A percentile compares a stretch with the other conserved stretches of the same genome.
These are phyloP conservation scores for Pseudogymnoascus sp. DNA, from an alignment of 2,329 filamentous ascomycete genomes.

Conservation along the genomic window DNA sequence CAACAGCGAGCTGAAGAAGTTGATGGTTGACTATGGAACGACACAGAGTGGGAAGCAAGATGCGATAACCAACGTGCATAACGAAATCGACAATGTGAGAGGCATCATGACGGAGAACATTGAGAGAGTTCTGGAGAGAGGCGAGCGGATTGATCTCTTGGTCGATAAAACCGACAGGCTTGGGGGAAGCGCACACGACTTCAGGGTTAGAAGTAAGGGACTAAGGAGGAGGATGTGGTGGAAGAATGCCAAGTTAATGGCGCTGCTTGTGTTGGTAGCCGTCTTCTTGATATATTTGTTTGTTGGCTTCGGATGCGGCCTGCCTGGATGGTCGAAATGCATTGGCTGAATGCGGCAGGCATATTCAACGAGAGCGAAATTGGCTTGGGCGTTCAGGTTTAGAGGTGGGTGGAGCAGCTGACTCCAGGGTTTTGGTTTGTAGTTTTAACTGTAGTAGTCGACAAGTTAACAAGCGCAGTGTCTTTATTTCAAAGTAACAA, in stretches of 20 bases:
- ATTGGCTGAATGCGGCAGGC: conserved; percentile 15
- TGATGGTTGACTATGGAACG: conserved; percentile 81
- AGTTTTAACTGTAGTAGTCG: conserved; percentile 2
- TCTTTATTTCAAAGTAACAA: neutral
- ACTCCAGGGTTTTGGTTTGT: neutral
- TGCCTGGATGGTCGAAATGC: conserved; percentile 44
- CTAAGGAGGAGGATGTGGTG: conserved; percentile 96
- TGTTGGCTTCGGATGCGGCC: conserved; percentile 63
- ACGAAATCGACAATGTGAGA: conserved; percentile 85
- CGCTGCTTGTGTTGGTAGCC: conserved; percentile 62
- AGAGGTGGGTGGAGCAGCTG: neutral
- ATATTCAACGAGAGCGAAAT: neutral
- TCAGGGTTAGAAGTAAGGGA: conserved; percentile 76
- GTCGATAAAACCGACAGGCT: conserved; percentile 95
- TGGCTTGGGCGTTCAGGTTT: conserved; percentile 3
- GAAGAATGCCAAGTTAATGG: conserved; percentile 98
- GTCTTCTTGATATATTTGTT: conserved; percentile 64
- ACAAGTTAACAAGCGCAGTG: neutral
- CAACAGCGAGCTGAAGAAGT: conserved; percentile 65
- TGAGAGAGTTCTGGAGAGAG: conserved; percentile 77
- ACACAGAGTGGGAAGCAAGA: conserved; percentile 68
- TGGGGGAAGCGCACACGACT: conserved; percentile 82
- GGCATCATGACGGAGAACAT: conserved; percentile 97
- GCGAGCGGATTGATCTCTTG: conserved; percentile 85
- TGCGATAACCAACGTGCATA: conserved; percentile 72